Evolutionary conservation across 306 rosid genomes (phyloP), one percentile per base, ranked within the genome.

Genomic region (Cercis canadensis): DNA sequence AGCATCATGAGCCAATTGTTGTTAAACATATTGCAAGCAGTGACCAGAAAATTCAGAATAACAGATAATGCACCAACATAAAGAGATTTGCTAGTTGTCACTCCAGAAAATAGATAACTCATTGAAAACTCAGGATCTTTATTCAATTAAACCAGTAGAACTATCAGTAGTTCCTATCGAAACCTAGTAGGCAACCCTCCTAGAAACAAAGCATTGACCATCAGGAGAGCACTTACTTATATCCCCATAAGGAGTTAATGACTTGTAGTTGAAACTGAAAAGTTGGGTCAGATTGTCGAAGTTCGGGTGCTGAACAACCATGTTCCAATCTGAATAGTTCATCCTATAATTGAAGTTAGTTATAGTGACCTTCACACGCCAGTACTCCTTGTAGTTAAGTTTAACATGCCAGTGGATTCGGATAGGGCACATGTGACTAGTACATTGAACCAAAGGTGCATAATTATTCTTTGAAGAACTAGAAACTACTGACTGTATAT

Each of bases 391-490:
- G 87, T 93, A 93, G 81, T 88, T 90, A 24, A 82, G 59, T 75
- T 93, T 93, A 51, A 93, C 75, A 11, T 93, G 97, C 98, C 98
- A 93, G 80, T 93, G 98, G 75, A 93, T 77, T 74, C 97, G 86
- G 39, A 90, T 79, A 0, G 98, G 98, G 68, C 98, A 93, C 97
- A 87, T 88, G 75, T 93, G 98, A 29, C 80, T 54, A 6, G 98
- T 93, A 36, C 98, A 90, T 65, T 56, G 92, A 76, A 92, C 92
- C 77, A 87, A 63, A 73, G 98, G 96, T 2, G 78, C 31, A 54
- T 62, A 24, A 47, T 37, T 64, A 40, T 68, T 81, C 62, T 74
- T 79, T 47, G 70, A 79, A 52, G 65, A 56, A 46, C 71, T 37
- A 10, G 83, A 65, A 74, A 88, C 90, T 57, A 85, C 90, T 7